Conservation (phyloP, 164 flowering plant species). For the Kalanchoe fedtschenkoi region DNA sequence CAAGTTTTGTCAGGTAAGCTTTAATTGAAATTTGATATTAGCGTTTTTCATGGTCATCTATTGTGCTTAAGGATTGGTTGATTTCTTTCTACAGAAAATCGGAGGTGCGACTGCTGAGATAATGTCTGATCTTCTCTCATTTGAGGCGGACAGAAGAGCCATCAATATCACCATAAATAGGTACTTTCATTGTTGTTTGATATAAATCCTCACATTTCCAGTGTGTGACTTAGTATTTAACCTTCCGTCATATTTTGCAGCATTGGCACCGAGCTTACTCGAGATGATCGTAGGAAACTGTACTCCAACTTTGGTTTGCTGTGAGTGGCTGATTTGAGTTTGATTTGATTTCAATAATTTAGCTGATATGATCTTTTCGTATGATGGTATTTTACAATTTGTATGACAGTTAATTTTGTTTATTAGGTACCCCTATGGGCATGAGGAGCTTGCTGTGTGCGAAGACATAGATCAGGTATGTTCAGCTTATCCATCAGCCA, state of each 20-base stretch:
- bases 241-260: conserved; percentile 25
- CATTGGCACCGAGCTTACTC: conserved; percentile 92
- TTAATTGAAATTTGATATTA: not conserved
- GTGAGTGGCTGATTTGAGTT: conserved; percentile 31
- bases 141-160: conserved; percentile 98
- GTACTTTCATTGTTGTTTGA: conserved; percentile 13
- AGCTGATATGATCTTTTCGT: not conserved
- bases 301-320: conserved; percentile 93
- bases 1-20: conserved; percentile 73
- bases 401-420: not conserved
- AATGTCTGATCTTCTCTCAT: conserved; percentile 92
- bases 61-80: not conserved
- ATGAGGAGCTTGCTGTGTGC: conserved; percentile 95
- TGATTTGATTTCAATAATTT: not conserved
- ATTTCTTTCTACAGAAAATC: conserved; percentile 45
- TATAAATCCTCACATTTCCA: not conserved
- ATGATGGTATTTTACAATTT: not conserved
- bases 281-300: conserved; percentile 91
- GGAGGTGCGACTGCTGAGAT: conserved; percentile 98
- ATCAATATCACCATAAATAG: conserved; percentile 95
- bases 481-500: not conserved
- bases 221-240: not conserved
- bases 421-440: conserved; percentile 86
- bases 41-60: not conserved
- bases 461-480: conserved; percentile 96